These are phyloP conservation scores for Hypoxylon trugodes DNA, from an alignment of 495 filamentous ascomycete species.

Conservation along the genomic window DNA sequence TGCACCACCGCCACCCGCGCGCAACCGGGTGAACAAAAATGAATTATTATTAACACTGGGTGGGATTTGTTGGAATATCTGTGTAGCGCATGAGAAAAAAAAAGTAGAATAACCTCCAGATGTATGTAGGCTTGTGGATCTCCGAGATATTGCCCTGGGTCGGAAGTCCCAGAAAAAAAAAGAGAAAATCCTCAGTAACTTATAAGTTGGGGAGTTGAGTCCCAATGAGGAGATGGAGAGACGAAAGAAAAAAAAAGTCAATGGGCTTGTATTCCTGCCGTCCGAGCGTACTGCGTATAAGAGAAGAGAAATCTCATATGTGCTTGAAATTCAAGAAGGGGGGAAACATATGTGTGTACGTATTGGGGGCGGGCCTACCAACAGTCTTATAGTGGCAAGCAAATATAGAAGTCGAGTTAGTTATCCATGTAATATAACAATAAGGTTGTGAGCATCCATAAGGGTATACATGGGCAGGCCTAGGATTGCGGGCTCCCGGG, in stretches of 20 bases:
- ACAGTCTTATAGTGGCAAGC: constrained; percentile 51
- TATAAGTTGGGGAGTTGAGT: constrained; percentile 31
- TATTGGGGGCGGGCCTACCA: constrained; percentile 44
- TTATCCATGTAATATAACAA: constrained; percentile 35
- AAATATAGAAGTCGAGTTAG: constrained; percentile 33
- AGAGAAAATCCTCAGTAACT: constrained; percentile 21
- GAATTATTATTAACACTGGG: constrained; percentile 11
- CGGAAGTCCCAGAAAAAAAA: constrained; percentile 25
- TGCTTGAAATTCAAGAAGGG: constrained; percentile 37
- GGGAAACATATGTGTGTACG: constrained; percentile 9
- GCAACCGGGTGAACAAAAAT: not conserved
- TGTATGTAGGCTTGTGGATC: constrained; percentile 30
- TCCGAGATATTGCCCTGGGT: constrained; percentile 33
- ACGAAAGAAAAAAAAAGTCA: constrained; percentile 19
- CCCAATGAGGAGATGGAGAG: constrained; percentile 28
- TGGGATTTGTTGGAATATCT: constrained; percentile 34
- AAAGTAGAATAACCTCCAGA: not conserved
- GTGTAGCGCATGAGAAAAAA: constrained; percentile 31
- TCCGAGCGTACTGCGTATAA: constrained; percentile 44
- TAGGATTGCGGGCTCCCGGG: constrained; percentile 40
- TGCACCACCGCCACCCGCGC: constrained; percentile 15
- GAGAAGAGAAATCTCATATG: constrained; percentile 42
- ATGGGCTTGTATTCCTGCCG: constrained; percentile 42
- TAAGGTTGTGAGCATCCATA: constrained; percentile 39
- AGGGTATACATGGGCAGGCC: constrained; percentile 37